These are phyloP conservation scores for Hevea brasiliensis DNA, from an alignment of 345 rosid genomes.

Conservation along the genomic window DNA sequence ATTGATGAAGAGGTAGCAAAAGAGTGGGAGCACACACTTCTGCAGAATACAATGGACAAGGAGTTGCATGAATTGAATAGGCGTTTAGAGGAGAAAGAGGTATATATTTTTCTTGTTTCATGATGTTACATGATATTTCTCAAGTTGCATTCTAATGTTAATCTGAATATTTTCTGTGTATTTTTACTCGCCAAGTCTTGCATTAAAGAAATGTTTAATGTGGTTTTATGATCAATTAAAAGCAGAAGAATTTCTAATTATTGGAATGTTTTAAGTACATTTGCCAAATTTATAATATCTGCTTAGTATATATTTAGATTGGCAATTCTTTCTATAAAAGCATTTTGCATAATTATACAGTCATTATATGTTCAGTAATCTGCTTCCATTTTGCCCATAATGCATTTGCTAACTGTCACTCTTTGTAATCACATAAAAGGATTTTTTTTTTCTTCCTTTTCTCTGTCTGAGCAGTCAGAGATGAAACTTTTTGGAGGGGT, in stretches of 20 bases:
- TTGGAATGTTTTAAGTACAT: not conserved
- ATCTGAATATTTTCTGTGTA: not conserved
- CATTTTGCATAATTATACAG: not conserved
- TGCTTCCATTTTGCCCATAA: conserved; percentile 1
- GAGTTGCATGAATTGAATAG: conserved; percentile 87
- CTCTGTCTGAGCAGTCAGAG: conserved; percentile 61
- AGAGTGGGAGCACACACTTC: conserved; percentile 96
- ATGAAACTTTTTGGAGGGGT: conserved; percentile 86
- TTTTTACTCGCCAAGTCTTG: not conserved
- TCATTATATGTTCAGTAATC: not conserved
- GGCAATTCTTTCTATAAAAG: not conserved
- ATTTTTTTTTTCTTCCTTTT: not conserved
- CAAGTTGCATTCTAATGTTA: not conserved
- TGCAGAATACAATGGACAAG: conserved; percentile 89
- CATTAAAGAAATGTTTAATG: not conserved
- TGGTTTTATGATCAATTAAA: conserved; percentile 3
- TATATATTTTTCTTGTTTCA: conserved; percentile 27
- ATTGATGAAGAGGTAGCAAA: conserved; percentile 79
- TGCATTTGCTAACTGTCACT: not conserved
- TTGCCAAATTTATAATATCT: not conserved
- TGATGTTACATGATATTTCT: conserved; percentile 2
- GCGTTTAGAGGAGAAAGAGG: conserved; percentile 97
- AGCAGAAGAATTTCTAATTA: not conserved
- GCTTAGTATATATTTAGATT: not conserved
- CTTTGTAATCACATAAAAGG: not conserved